Evolutionary conservation across 2,329 filamentous ascomycete genomes (phyloP).

Genomic region (Xylaria sp.): DNA sequence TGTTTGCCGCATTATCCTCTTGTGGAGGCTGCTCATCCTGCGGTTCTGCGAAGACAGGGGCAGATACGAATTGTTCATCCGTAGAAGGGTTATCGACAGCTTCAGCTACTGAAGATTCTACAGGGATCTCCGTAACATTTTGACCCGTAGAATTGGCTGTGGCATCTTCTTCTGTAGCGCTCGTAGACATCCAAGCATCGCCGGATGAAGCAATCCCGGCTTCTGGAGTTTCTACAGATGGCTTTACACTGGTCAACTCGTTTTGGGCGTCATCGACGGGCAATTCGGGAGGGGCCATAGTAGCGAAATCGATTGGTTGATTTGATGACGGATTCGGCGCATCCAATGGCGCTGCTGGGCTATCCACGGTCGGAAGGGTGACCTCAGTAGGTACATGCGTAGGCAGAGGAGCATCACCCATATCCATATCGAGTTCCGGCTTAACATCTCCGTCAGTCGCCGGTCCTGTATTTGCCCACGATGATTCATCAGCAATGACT

Average conservation of each 20-base stretch:
- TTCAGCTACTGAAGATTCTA: slow-evolving; percentile 3
- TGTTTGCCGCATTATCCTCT: slow-evolving; percentile 51
- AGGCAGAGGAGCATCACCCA: slow-evolving; percentile 22
- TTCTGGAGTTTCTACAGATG: slow-evolving; percentile 15
- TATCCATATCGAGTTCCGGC: slow-evolving; percentile 26
- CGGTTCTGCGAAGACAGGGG: slow-evolving; percentile 30
- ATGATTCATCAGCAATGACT: background rate
- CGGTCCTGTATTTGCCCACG: background rate
- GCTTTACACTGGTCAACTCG: slow-evolving; percentile 20
- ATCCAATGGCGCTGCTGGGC: slow-evolving; percentile 1
- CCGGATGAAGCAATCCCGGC: background rate
- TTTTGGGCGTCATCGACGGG: background rate
- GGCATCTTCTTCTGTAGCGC: background rate
- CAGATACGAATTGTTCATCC: slow-evolving; percentile 39
- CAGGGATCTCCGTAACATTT: background rate
- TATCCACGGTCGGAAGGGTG: slow-evolving; percentile 2
- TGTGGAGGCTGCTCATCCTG: slow-evolving; percentile 35
- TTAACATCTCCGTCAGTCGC: background rate
- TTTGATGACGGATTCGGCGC: slow-evolving; percentile 18
- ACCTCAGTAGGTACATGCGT: slow-evolving; percentile 12
- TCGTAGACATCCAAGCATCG: slow-evolving; percentile 1
- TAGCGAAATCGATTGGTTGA: slow-evolving; percentile 31
- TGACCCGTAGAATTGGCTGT: background rate
- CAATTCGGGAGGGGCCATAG: background rate
- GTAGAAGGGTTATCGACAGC: slow-evolving; percentile 21